These are phyloP conservation scores for Botryotinia calthae DNA, from an alignment of 2,329 filamentous ascomycete species.

Conservation along the genomic window DNA sequence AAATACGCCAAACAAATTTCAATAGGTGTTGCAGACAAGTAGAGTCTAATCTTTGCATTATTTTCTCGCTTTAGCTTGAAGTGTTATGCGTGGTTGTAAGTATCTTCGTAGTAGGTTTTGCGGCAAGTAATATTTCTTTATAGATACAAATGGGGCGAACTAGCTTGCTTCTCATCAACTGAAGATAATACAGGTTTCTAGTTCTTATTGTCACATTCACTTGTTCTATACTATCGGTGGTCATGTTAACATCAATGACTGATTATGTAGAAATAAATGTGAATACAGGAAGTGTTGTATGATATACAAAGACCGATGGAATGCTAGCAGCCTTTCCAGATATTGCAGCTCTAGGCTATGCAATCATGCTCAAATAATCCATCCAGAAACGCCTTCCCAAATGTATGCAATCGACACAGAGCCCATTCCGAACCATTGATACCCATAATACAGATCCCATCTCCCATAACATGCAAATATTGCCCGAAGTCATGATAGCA, in stretches of 20 bases:
- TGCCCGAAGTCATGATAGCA: background rate
- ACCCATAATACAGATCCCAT: background rate
- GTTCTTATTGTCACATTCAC: background rate
- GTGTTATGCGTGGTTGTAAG: background rate
- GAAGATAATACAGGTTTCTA: background rate
- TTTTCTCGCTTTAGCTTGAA: background rate
- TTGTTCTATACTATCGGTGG: background rate
- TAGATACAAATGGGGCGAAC: background rate
- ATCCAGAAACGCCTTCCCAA: slow-evolving; percentile 6
- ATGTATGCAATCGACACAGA: background rate
- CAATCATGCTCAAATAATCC: background rate
- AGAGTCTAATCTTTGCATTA: slow-evolving; percentile 1
- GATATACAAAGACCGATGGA: background rate
- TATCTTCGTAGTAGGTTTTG: background rate
- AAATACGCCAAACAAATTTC: background rate
- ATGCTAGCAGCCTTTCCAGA: background rate
- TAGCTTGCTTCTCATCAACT: background rate
- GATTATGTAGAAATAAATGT: background rate
- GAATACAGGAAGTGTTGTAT: background rate
- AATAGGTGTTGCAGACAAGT: background rate
- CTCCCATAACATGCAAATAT: background rate
- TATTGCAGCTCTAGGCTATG: background rate
- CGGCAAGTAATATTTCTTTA: slow-evolving; percentile 4
- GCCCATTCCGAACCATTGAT: background rate
- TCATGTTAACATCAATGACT: background rate